Evolutionary conservation across 257 asterid species (phyloP), one percentile per base, ranked within the genome.

Genomic region (Forsythia suspensa): DNA sequence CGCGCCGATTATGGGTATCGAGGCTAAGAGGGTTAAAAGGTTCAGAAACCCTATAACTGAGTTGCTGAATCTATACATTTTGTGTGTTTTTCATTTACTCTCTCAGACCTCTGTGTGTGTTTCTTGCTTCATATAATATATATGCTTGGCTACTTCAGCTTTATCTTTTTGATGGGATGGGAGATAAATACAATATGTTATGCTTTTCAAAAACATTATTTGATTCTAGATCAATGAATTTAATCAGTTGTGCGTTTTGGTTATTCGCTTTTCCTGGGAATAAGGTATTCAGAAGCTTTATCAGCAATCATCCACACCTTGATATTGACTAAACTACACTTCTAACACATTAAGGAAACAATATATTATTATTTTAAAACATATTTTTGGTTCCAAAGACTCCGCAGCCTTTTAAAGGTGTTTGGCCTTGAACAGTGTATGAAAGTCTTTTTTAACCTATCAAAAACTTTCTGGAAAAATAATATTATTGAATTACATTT

Each of bases 1-100:
- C 0, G 99, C 98, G 2, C 99, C 99, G 74, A 96, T 96, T 36
- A 96, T 94, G 7, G 99, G 99, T 8, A 96, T 92, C 5, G 99
- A 96, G 41, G 97, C 96, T 16, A 96, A 70, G 7, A 96, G 95
- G 4, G 98, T 94, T 87, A 96, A 80, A 59, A 96, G 95, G 87
- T 96, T 96, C 79, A 96, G 75, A 83, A 96, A 91, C 4, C 99
- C 99, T 71, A 94, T 96, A 15, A 96, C 85, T 0, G 97, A 87
- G 96, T 96, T 96, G 89, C 99, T 96, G 20, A 94, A 83, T 63
- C 98, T 80, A 78, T 92, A 84, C 97, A 94, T 92, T 71, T 72
- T 29, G 34, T 8, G 11, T 13, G 11, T 43, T 77, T 59, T 36
- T 0, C 15, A 36, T 59, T 1, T 18, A 15, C 34, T 29, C 34